Conservation (phyloP, 1,284 basidiomycete genomes). For the Trametes sp. region DNA sequence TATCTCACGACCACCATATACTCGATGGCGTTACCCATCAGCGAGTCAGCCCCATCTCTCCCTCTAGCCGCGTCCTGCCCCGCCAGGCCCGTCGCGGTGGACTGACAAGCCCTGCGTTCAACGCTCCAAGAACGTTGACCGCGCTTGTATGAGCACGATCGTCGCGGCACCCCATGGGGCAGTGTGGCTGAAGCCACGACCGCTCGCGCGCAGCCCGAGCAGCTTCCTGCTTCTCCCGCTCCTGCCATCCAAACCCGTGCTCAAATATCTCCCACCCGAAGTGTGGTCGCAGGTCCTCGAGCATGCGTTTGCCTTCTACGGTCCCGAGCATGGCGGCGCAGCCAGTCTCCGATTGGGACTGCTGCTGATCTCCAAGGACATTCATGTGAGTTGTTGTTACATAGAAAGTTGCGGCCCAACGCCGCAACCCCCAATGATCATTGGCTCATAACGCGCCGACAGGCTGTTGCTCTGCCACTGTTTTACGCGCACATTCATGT, state of each 20-base stretch:
- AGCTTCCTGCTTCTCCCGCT: constrained; percentile 72
- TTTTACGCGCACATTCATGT: constrained; percentile 69
- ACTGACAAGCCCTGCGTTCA: not conserved
- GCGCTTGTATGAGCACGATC: constrained; percentile 25
- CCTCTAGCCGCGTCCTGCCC: not conserved
- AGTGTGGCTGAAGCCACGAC: constrained; percentile 49
- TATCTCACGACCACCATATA: constrained; percentile 19
- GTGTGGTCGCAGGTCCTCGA: constrained; percentile 72
- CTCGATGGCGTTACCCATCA: constrained; percentile 2
- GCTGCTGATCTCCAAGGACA: constrained; percentile 71
- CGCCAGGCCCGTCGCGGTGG: constrained; percentile 4
- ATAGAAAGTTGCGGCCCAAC: constrained; percentile 22
- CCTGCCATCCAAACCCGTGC: constrained; percentile 57
- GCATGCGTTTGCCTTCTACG: constrained; percentile 51
- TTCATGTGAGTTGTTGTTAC: constrained; percentile 61
- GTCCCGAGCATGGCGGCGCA: constrained; percentile 17
- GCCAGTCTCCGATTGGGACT: constrained; percentile 42
- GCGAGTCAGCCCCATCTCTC: not conserved
- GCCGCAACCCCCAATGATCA: not conserved
- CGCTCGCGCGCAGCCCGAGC: constrained; percentile 54
- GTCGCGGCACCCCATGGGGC: constrained; percentile 9
- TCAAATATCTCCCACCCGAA: constrained; percentile 70
- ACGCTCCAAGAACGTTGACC: too few species aligned
- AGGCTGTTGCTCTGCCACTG: constrained; percentile 75
- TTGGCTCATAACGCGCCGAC: not conserved